Evolutionary conservation across 345 rosid genomes (phyloP).

Genomic region (Hibiscus syriacus): DNA sequence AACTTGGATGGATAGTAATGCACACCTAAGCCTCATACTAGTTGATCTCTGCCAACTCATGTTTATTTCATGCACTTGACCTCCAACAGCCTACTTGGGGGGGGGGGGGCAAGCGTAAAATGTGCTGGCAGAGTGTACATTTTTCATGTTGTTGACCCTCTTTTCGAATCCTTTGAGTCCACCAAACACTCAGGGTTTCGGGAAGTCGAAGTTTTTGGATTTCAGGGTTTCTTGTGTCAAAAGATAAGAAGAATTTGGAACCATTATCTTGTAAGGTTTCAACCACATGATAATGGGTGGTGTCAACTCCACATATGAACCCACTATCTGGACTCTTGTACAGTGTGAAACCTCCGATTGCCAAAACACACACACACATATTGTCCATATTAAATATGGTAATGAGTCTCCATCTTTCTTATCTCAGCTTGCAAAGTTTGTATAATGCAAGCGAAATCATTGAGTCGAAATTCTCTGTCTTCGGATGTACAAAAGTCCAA

Average conservation of each 20-base stretch:
- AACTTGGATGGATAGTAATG: background rate
- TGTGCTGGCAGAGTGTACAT: background rate
- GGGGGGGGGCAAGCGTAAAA: too few relatives aligned
- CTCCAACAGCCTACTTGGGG: too few relatives aligned
- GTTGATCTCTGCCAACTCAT: background rate
- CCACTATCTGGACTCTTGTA: background rate
- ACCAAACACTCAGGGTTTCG: background rate
- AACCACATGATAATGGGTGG: background rate
- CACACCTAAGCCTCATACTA: background rate
- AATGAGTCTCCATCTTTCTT: background rate
- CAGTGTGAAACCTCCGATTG: background rate
- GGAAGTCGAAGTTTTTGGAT: background rate
- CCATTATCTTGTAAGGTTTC: background rate
- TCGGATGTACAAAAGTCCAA: conserved; percentile 1
- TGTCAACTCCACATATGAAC: background rate
- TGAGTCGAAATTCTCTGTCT: background rate
- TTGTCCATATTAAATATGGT: conserved; percentile 4
- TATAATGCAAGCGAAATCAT: background rate
- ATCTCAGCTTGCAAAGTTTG: background rate
- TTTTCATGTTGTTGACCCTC: background rate
- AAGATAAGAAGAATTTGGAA: background rate
- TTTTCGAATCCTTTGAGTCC: background rate
- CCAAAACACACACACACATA: background rate
- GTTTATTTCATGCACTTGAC: background rate
- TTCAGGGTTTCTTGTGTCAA: too few relatives aligned